Evolutionary conservation across 169 alveolate genomes (phyloP).

Genomic region (Plasmodium gallinaceum): DNA sequence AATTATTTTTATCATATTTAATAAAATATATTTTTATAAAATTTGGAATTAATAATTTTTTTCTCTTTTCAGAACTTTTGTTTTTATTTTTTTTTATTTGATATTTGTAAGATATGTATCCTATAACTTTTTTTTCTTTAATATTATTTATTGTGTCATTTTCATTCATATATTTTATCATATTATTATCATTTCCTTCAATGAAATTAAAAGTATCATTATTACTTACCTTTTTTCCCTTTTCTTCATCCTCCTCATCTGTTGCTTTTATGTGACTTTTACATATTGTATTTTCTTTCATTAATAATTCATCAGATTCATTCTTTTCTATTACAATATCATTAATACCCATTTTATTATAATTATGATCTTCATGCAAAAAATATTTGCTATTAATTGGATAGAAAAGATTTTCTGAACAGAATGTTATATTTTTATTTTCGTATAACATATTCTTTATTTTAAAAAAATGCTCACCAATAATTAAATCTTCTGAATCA

Average conservation of each 20-base stretch:
- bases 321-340: not conserved
- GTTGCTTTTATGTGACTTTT: not conserved
- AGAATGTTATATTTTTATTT: conserved; percentile 28
- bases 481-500: conserved; percentile 38
- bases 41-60: conserved; percentile 17
- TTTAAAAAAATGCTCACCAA: conserved; percentile 61
- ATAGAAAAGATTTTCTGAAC: conserved; percentile 41
- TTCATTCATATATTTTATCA: not conserved
- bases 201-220: not conserved
- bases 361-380: conserved; percentile 6
- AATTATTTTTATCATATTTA: not conserved
- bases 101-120: conserved; percentile 45
- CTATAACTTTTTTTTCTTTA: conserved; percentile 15
- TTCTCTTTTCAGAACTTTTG: conserved; percentile 1
- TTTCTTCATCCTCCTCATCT: not conserved
- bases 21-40: conserved; percentile 59
- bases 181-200: not conserved
- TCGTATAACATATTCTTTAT: conserved; percentile 45
- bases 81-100: conserved; percentile 37
- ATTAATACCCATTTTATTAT: not conserved
- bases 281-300: not conserved
- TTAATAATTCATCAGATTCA: not conserved
- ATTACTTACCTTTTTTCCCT: not conserved
- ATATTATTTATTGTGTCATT: not conserved
- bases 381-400: conserved; percentile 1